Base-by-base conservation (phyloP, 108 stramenopile genomes). In the Bacterosira constricta region DNA sequence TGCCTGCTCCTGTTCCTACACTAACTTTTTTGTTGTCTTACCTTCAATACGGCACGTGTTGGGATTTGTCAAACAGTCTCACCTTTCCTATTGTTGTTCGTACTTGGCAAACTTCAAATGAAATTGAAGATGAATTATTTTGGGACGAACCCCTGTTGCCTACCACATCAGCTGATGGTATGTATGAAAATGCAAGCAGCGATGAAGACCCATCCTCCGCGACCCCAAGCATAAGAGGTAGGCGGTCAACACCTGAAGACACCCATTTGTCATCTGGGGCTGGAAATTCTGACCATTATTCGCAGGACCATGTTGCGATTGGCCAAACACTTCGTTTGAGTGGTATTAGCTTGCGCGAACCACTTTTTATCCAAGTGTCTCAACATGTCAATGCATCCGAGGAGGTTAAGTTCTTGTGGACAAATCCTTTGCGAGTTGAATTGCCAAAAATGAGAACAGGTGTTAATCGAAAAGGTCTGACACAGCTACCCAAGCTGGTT, bases 171-270 rank as follows among this genome's bases (percentile, higher is more conserved):
- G 34, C 20, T 34, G 31, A 25, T 25, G 35, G 4, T 18, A 41
- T 39, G 12, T 37, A 70, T 7, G 69, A 70, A 9, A 37, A 59
- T 30, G 61, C 75, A 15, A 44, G 61, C 35, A 69, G 60, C 37
- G 75, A 73, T 34, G 72, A 69, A 17, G 75, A 76, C 3, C 58
- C 32, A 47, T 70, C 73, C n/a, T 42, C 53, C 2, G 25, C 56
- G 45, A 60, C 73, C 0, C 67, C 57, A 15, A 39, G 53, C 8
- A 46, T 58, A 8, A 46, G 31, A 51, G 32, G 39, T 15, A 44
- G 47, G 17, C 52, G 35, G 20, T 20, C 31, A 0, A 29, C 17
- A 27, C 34, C 47, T 8, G 26, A 56, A 25, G 18, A 46, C 0
- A 56, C 55, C 26, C 71, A 73, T 32, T 38, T 52, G 11, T 52